phyloP scores from a whole-genome alignment of 2,329 filamentous ascomycete genomes.

The Torrubiella hemipterigena region DNA sequence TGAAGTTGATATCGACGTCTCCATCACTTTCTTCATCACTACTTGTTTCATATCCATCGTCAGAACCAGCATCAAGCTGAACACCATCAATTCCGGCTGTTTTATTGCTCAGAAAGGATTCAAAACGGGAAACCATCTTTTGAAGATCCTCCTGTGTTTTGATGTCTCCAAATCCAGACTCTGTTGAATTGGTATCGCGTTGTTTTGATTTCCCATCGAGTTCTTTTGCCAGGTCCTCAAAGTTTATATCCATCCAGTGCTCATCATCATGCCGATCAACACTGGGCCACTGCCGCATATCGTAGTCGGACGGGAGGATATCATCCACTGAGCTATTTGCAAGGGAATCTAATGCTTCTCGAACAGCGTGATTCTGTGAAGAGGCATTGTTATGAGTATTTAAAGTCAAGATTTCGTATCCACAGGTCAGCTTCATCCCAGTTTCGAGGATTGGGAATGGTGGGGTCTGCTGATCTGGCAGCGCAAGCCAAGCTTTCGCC shows the following conservation, averaged over 20 bases:
- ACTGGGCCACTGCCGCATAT: slow-evolving; percentile 60
- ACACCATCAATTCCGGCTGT: slow-evolving; percentile 69
- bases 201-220: slow-evolving; percentile 38
- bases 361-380: slow-evolving; percentile 52
- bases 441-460: slow-evolving; percentile 38
- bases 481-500: slow-evolving; percentile 21
- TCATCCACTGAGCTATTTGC: slow-evolving; percentile 63
- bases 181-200: slow-evolving; percentile 21
- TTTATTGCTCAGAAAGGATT: slow-evolving; percentile 81
- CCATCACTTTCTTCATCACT: slow-evolving; percentile 46
- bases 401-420: slow-evolving; percentile 87
- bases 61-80: slow-evolving; percentile 42
- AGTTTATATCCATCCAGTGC: slow-evolving; percentile 85
- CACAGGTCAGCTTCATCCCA: slow-evolving; percentile 83
- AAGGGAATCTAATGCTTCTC: slow-evolving; percentile 66
- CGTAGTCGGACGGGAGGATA: slow-evolving; percentile 55
- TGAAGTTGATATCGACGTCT: slow-evolving; percentile 65
- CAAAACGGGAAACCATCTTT: slow-evolving; percentile 90
- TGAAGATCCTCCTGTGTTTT: slow-evolving; percentile 63
- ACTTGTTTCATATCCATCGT: slow-evolving; percentile 36
- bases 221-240: slow-evolving; percentile 76
- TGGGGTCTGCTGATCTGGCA: slow-evolving; percentile 9
- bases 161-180: slow-evolving; percentile 49
- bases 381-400: too few species aligned
- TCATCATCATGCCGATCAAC: slow-evolving; percentile 64